phyloP scores from a whole-genome alignment of 176 grass and related monocot genomes.

The Leersia perrieri region DNA sequence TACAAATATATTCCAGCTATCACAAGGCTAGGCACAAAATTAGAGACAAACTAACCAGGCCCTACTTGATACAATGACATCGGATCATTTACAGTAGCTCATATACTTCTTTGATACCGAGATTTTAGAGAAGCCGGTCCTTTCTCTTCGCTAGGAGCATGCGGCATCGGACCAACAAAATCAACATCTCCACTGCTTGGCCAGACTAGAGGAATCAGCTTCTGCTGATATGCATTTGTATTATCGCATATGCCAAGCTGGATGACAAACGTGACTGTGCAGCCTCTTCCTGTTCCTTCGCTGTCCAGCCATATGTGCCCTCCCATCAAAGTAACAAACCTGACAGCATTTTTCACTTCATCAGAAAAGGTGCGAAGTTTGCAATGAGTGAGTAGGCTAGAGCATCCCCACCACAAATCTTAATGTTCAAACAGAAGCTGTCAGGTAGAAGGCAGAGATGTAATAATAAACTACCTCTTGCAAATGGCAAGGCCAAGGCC shows the following conservation, averaged over 20 bases:
- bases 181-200: constrained; percentile 40
- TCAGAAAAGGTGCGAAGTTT: neutral
- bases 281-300: constrained; percentile 88
- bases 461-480: constrained; percentile 50
- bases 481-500: constrained; percentile 86
- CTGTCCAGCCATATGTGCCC: constrained; percentile 96
- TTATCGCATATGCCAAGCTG: constrained; percentile 71
- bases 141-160: constrained; percentile 41
- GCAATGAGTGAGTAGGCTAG: neutral
- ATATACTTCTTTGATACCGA: constrained; percentile 82
- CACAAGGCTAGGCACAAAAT: constrained; percentile 39
- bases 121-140: constrained; percentile 38
- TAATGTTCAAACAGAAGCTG: neutral
- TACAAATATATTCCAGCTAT: constrained; percentile 49
- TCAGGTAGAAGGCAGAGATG: neutral
- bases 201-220: constrained; percentile 50
- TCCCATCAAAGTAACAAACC: constrained; percentile 92
- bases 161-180: neutral
- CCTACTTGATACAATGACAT: constrained; percentile 30
- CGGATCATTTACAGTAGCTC: constrained; percentile 41
- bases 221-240: constrained; percentile 54
- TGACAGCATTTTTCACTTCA: constrained; percentile 15
- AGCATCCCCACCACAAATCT: neutral
- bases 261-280: constrained; percentile 68
- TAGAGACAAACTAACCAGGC: constrained; percentile 33